These are phyloP conservation scores for Termitomyces bulborhizus DNA, from an alignment of 768 basidiomycete genomes.

Conservation along the genomic window DNA sequence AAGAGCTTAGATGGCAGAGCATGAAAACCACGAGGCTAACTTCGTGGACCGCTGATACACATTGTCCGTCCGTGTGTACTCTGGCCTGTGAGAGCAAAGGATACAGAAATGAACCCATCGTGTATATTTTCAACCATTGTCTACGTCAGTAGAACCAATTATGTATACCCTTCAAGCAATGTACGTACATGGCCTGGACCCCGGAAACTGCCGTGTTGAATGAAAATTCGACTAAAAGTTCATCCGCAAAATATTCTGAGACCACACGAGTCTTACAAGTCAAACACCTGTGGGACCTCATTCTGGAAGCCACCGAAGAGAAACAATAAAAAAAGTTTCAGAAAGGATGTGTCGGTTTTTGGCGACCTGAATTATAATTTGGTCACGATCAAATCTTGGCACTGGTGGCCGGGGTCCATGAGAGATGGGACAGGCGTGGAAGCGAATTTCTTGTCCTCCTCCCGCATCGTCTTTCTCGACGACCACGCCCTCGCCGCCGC, in stretches of 20 bases:
- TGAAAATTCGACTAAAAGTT: not conserved
- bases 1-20: not conserved
- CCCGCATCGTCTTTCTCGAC: slow-evolving; percentile 17
- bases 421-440: slow-evolving; percentile 16
- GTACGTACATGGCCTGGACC: slow-evolving; percentile 5
- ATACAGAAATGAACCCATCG: too few relatives aligned
- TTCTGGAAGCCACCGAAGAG: not conserved
- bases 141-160: slow-evolving; percentile 9
- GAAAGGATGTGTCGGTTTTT: not conserved
- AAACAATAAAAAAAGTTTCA: too few relatives aligned
- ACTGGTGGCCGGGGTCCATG: slow-evolving; percentile 17
- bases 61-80: not conserved
- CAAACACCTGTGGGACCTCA: not conserved
- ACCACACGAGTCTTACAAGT: not conserved
- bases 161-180: slow-evolving; percentile 6
- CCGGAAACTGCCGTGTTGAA: not conserved
- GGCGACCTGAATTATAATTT: not conserved
- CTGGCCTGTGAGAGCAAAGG: too few relatives aligned
- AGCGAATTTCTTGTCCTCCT: slow-evolving; percentile 13
- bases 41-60: not conserved
- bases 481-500: slow-evolving; percentile 14
- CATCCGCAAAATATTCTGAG: not conserved
- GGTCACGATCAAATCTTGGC: slow-evolving; percentile 1
- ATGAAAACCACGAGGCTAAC: slow-evolving; percentile 4
- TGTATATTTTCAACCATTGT: not conserved